phyloP scores from a whole-genome alignment of 2,329 filamentous ascomycete species.

The Colletotrichum orchidophilum region DNA sequence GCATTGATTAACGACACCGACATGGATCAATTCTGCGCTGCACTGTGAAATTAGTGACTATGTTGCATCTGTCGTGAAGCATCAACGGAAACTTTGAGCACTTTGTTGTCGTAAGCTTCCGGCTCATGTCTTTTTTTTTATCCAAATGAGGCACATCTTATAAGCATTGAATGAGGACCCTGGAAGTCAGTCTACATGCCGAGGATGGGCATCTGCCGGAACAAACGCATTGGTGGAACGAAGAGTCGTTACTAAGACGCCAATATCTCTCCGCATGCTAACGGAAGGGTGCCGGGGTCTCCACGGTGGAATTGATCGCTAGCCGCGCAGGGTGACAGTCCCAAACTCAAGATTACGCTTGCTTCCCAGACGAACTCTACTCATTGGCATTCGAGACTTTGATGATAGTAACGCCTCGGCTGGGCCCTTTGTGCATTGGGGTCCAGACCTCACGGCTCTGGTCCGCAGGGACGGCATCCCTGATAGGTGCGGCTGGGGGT shows the following conservation, averaged over 20 bases:
- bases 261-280: not conserved
- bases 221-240: not conserved
- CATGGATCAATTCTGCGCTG: not conserved
- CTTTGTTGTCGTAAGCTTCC: not conserved
- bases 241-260: not conserved
- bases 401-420: not conserved
- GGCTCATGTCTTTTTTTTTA: not conserved
- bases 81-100: not conserved
- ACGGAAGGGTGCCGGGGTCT: not conserved
- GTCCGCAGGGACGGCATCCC: not conserved
- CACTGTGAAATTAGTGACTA: not conserved
- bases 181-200: not conserved
- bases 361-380: not conserved
- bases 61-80: not conserved
- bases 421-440: not conserved
- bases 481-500: not conserved
- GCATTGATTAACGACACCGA: constrained; percentile 2
- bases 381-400: not conserved
- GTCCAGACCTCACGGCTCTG: not conserved
- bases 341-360: no score
- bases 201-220: not conserved
- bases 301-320: not conserved
- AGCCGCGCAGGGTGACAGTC: not conserved
- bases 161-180: not conserved
- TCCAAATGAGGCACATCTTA: no score